Conservation (phyloP, 345 rosid species). For the Bruguiera parviflora region DNA sequence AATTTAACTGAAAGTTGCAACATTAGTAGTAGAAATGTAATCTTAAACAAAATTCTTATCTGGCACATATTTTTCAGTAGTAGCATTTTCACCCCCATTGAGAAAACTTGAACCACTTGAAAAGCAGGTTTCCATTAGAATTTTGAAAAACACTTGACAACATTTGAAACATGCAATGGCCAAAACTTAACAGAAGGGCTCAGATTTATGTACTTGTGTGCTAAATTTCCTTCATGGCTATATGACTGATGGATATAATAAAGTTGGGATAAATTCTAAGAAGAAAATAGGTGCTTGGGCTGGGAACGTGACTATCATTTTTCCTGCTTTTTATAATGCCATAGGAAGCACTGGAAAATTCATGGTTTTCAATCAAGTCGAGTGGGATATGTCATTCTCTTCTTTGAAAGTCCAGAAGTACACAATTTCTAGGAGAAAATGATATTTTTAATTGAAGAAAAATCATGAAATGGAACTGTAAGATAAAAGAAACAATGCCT, state of each 20-base stretch:
- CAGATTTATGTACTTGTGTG: too few species aligned
- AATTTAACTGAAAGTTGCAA: too few species aligned
- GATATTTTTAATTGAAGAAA: neutral
- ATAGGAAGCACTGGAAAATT: neutral
- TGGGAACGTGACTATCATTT: too few species aligned
- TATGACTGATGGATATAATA: neutral
- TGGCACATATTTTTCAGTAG: too few species aligned
- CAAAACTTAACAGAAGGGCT: too few species aligned
- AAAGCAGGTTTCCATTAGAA: neutral
- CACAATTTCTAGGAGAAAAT: neutral
- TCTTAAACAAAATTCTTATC: too few species aligned
- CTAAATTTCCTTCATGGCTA: neutral
- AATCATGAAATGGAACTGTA: neutral
- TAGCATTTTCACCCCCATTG: too few species aligned
- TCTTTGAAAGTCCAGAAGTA: neutral
- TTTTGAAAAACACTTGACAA: neutral
- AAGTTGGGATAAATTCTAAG: neutral
- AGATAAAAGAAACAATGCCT: constrained; percentile 37
- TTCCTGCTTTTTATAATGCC: too few species aligned
- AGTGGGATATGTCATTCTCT: neutral
- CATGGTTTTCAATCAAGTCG: neutral
- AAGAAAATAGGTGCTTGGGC: too few species aligned
- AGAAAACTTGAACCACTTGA: neutral
- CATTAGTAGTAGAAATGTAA: too few species aligned
- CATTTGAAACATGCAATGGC: neutral